Base-by-base conservation (phyloP, 169 alveolate genomes). In the Amoebophrya sp. region DNA sequence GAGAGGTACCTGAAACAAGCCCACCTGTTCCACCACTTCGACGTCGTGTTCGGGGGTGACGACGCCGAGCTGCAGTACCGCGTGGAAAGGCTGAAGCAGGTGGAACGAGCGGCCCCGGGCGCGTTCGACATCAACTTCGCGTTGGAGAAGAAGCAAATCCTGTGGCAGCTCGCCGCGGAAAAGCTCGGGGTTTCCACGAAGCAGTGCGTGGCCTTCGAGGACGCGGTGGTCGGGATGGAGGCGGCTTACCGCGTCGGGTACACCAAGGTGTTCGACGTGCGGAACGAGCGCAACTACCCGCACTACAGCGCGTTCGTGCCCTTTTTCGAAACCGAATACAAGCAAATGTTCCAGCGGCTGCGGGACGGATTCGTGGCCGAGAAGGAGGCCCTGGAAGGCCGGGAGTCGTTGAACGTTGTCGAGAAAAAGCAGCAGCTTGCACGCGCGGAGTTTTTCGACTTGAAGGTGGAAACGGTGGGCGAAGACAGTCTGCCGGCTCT, bases 151-250 rank as follows among this genome's bases (percentile, higher is more conserved):
- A 66, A 66, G 83, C 38, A 25, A 25, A 66, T 66, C 18, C 35
- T 66, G 83, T 66, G 7, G 32, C 83, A n/a, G 39, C 38, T 66
- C 29, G 83, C 83, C 83, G 83, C 83, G 1, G 83, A 66, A 25
- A 7, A 25, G 35, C 29, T 66, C 32, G 39, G 32, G 32, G 35
- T n/a, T 7, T 18, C 29, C 35, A 25, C 0, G 39, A 66, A n/a
- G 1, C 83, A 66, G 83, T 66, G 83, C 35, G 83, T 66, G 12
- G 83, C 83, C 7, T 66, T 66, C 83, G 83, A 66, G 35, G 83
- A 66, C 83, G 83, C 83, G 39, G 35, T 66, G 29, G 83, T 66
- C 32, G 83, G 83, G 18, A 0, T 66, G 83, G 83, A 66, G 35
- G 83, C 38, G 35, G 83, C 83, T 25, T 7, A 0, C 10, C 1